Percentiles rank a stretch among this genome's conserved stretches.
Conservation (phyloP, 164 flowering plant genomes). For the Liquidambar formosana region DNA sequence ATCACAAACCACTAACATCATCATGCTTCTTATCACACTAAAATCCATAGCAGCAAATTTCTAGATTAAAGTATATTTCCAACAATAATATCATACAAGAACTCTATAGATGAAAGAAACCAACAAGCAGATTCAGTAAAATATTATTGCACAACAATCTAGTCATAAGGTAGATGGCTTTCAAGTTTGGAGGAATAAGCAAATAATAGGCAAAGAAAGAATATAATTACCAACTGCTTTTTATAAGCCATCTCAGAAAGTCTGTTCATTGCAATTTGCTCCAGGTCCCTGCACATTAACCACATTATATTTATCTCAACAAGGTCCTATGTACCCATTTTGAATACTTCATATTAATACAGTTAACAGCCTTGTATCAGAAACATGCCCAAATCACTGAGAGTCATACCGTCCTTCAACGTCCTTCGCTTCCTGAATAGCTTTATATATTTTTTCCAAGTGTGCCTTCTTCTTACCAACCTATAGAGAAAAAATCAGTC, state of each 20-base stretch:
- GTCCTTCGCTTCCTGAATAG: slow-evolving; percentile 39
- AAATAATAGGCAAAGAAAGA: not conserved
- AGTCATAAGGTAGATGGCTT: not conserved
- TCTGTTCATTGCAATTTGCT: slow-evolving; percentile 72
- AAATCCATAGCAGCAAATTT: not conserved
- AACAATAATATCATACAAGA: not conserved
- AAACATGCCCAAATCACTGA: slow-evolving; percentile 5
- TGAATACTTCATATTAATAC: not conserved
- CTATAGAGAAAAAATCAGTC: slow-evolving; percentile 34
- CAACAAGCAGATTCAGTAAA: not conserved
- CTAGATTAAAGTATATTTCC: not conserved
- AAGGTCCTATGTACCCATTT: not conserved
- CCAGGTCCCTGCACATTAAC: slow-evolving; percentile 58
- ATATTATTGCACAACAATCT: not conserved
- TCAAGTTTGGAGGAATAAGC: not conserved
- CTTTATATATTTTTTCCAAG: slow-evolving; percentile 44
- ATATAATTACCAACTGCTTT: slow-evolving; percentile 61
- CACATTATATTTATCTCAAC: slow-evolving; percentile 2
- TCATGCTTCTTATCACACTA: not conserved
- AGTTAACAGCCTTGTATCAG: not conserved
- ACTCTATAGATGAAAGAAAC: not conserved
- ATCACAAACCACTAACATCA: not conserved
- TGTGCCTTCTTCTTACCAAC: slow-evolving; percentile 46
- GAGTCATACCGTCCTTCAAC: slow-evolving; percentile 44
- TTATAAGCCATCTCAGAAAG: slow-evolving; percentile 74